Conservation (phyloP, 306 rosid genomes). For the Cucumis melo region DNA sequence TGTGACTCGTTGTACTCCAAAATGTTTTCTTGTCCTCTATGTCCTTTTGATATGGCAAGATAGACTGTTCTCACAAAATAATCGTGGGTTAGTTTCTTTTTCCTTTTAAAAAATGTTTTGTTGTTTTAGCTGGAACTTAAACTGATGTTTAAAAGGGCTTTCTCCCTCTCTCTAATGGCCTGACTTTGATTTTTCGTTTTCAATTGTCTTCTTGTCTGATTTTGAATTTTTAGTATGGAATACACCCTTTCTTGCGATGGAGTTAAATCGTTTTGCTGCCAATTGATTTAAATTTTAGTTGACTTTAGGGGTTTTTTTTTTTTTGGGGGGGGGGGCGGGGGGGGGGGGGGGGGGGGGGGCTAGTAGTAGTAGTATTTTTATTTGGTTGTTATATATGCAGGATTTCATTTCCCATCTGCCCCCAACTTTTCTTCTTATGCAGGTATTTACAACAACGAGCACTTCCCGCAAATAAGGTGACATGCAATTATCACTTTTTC, state of each 20-base stretch:
- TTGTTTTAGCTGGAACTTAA: neutral
- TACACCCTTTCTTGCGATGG: neutral
- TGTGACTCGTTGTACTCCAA: neutral
- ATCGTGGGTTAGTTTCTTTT: neutral
- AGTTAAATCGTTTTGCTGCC: too few relatives aligned
- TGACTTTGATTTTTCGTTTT: neutral
- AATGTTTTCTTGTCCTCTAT: neutral
- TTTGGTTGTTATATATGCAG: neutral
- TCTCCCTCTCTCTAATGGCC: neutral
- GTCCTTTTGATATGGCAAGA: neutral
- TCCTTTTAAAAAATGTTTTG: neutral
- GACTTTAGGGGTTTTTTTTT: too few relatives aligned
- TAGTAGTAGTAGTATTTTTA: neutral
- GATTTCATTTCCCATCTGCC: too few relatives aligned
- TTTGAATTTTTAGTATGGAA: neutral
- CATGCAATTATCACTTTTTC: constrained; percentile 63
- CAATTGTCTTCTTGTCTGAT: neutral
- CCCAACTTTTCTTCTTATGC: constrained; percentile 16
- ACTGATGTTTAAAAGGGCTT: neutral
- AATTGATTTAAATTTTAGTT: too few relatives aligned
- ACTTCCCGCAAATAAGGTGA: constrained; percentile 32
- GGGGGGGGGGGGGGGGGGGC: neutral
- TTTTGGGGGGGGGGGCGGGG: too few relatives aligned
- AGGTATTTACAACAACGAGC: constrained; percentile 74
- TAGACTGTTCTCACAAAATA: neutral